A percentile compares a stretch with the other conserved stretches of the same genome.
phyloP scores from a whole-genome alignment of 2,329 filamentous ascomycete species.

The Diaporthe sp. region DNA sequence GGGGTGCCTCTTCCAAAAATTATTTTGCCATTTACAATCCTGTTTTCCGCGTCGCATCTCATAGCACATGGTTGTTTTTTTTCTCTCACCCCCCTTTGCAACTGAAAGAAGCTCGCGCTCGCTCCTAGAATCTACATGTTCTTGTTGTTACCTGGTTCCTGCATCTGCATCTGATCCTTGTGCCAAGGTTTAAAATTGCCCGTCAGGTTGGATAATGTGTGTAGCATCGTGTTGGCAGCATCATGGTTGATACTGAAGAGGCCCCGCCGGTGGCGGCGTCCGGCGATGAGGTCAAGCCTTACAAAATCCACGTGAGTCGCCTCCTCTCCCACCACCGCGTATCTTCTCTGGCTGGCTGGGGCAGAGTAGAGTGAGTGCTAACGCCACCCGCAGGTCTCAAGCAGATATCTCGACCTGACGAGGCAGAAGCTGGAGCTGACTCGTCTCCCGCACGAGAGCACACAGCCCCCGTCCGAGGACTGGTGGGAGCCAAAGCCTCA shows the following conservation, averaged over 20 bases:
- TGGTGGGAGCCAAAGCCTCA: conserved; percentile 73
- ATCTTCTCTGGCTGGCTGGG: background rate
- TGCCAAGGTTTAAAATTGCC: background rate
- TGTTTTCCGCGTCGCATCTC: conserved; percentile 10
- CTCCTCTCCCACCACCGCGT: background rate
- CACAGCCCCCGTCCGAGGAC: conserved; percentile 59
- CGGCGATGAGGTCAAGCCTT: conserved; percentile 63
- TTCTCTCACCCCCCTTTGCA: no score
- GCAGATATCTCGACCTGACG: conserved; percentile 76
- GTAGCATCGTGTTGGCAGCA: conserved; percentile 22
- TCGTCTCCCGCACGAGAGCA: conserved; percentile 71
- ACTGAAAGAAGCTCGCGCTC: background rate
- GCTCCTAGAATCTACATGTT: background rate
- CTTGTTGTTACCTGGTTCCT: no score
- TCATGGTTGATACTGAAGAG: conserved; percentile 46
- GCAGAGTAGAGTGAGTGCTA: conserved; percentile 46
- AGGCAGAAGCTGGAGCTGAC: conserved; percentile 76
- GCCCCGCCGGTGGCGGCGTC: conserved; percentile 43
- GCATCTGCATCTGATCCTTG: conserved; percentile 1
- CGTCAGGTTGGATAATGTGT: conserved; percentile 13
- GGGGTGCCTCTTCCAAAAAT: background rate
- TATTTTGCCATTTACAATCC: conserved; percentile 2
- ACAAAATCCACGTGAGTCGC: conserved; percentile 69
- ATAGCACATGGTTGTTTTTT: background rate
- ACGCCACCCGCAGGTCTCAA: conserved; percentile 66